These are phyloP conservation scores for Colletotrichum sansevieriae DNA, from an alignment of 2,329 filamentous ascomycete species.

Conservation along the genomic window DNA sequence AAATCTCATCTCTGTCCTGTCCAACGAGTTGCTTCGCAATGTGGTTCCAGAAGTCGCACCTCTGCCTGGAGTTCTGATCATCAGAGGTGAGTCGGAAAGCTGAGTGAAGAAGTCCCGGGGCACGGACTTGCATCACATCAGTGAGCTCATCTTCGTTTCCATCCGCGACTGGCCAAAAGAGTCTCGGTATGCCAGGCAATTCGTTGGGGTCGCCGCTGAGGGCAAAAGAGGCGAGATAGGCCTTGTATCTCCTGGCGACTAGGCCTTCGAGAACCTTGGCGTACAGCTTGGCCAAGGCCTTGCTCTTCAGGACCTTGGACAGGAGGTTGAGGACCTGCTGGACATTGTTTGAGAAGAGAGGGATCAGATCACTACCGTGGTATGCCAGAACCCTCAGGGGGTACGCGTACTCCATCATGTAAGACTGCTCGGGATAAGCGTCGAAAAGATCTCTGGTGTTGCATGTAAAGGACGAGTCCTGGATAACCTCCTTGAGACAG, in stretches of 20 bases:
- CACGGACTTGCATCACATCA: slow-evolving; percentile 51
- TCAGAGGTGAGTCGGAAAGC: slow-evolving; percentile 50
- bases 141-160: slow-evolving; percentile 44
- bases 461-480: no score
- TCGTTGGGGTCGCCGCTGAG: slow-evolving; percentile 56
- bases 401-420: no score
- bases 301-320: slow-evolving; percentile 31
- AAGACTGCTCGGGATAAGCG: no score
- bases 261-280: slow-evolving; percentile 50
- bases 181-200: slow-evolving; percentile 43
- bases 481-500: no score
- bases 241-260: not conserved
- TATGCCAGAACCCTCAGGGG: no score
- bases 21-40: slow-evolving; percentile 1
- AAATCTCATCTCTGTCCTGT: no score
- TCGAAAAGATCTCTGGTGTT: no score
- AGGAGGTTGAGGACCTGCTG: not conserved
- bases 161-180: slow-evolving; percentile 43
- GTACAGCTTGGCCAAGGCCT: slow-evolving; percentile 49
- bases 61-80: slow-evolving; percentile 45
- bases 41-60: slow-evolving; percentile 52
- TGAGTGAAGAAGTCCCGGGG: slow-evolving; percentile 42
- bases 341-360: no score
- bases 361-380: no score
- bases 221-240: slow-evolving; percentile 52